A percentile compares a stretch with the other conserved stretches of the same genome.
Evolutionary conservation across 495 filamentous ascomycete species (phyloP).

Genomic region (Chaetomium fimeti): DNA sequence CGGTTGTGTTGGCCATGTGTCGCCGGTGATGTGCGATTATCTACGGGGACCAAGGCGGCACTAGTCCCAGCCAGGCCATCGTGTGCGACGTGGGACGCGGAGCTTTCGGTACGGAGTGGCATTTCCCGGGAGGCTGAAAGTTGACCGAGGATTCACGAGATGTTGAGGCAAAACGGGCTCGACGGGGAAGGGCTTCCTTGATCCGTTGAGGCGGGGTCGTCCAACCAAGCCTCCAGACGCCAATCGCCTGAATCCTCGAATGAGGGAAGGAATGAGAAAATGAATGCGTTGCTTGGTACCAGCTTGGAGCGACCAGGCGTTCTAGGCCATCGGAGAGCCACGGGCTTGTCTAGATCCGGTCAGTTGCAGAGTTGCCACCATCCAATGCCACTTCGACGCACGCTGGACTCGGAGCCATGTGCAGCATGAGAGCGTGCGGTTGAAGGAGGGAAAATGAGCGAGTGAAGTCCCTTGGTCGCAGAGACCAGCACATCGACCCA

Average conservation of each 20-base stretch:
- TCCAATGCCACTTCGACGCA: not conserved
- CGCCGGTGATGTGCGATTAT: not conserved
- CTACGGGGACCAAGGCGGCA: not conserved
- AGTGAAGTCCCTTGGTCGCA: no score
- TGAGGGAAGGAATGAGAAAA: no score
- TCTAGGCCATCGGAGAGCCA: not conserved
- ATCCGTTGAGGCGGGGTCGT: not conserved
- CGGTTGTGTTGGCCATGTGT: not conserved
- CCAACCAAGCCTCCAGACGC: no score
- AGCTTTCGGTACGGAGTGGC: not conserved
- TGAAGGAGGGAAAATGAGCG: not conserved
- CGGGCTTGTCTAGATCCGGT: no score
- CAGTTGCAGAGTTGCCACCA: not conserved
- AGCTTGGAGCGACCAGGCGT: not conserved
- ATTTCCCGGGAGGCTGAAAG: not conserved
- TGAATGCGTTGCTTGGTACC: not conserved
- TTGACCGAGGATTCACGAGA: not conserved
- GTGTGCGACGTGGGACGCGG: conserved; percentile 1
- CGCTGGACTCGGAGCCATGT: not conserved
- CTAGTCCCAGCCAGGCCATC: not conserved
- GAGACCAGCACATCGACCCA: not conserved
- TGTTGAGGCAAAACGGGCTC: not conserved
- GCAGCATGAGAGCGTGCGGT: not conserved
- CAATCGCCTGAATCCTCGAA: no score
- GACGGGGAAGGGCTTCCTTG: not conserved